Conservation (phyloP, 768 basidiomycete genomes). For the Neoboletus subvelutipes region DNA sequence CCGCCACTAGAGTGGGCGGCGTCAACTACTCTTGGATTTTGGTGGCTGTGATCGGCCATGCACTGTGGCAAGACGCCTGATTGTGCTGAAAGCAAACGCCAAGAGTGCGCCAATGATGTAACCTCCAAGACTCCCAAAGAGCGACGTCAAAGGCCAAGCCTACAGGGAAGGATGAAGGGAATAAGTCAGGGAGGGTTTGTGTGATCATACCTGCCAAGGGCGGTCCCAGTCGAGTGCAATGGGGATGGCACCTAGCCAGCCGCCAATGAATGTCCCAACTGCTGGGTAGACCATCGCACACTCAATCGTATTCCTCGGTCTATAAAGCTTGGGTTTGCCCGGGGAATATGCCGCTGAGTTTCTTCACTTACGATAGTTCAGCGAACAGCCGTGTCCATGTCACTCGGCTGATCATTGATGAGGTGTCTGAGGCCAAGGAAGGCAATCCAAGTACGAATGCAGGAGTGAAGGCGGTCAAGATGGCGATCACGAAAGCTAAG, state of each 20-base stretch:
- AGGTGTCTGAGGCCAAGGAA: constrained; percentile 40
- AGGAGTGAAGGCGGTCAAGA: constrained; percentile 65
- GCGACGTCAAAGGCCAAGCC: constrained; percentile 83
- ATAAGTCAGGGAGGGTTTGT: constrained; percentile 4
- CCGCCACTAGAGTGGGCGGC: background rate
- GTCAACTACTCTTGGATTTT: constrained; percentile 27
- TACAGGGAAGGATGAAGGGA: constrained; percentile 30
- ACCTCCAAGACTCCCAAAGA: constrained; percentile 69
- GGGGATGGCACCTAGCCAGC: constrained; percentile 80
- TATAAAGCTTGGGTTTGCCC: constrained; percentile 26
- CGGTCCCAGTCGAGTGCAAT: constrained; percentile 96
- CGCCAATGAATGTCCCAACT: constrained; percentile 67
- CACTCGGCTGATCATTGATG: constrained; percentile 53
- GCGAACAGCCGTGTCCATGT: constrained; percentile 81
- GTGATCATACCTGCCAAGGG: constrained; percentile 83
- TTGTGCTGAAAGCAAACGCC: constrained; percentile 48
- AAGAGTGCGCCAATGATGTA: constrained; percentile 59
- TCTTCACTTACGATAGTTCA: constrained; percentile 67
- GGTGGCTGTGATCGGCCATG: constrained; percentile 28
- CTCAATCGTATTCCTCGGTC: constrained; percentile 66
- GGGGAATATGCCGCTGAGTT: background rate
- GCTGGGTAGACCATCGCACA: constrained; percentile 77
- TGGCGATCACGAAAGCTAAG: constrained; percentile 64
- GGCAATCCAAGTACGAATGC: constrained; percentile 70
- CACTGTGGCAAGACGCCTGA: constrained; percentile 40